Conservation (phyloP, 2,329 filamentous ascomycete genomes). For the Davidsoniella virescens region DNA sequence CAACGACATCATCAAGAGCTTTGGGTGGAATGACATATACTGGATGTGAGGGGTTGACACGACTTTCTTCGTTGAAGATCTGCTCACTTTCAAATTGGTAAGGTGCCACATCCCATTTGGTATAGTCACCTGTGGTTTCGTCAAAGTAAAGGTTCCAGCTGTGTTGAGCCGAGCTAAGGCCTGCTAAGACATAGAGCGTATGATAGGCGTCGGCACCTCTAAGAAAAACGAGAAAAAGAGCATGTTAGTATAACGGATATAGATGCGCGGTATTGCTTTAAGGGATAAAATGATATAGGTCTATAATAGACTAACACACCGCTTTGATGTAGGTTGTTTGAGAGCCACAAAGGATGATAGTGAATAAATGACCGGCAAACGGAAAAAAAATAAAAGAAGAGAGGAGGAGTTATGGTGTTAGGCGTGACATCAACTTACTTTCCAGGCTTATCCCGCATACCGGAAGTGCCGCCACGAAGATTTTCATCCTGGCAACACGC, state of each 20-base stretch:
- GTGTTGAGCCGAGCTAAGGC: conserved; percentile 70
- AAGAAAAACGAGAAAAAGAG: conserved; percentile 6
- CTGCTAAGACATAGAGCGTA: conserved; percentile 78
- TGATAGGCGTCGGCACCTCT: conserved; percentile 79
- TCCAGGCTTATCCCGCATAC: conserved; percentile 83
- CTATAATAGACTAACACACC: conserved; percentile 4
- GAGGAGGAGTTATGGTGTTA: not conserved
- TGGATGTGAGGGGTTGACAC: conserved; percentile 58
- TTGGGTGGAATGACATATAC: conserved; percentile 69
- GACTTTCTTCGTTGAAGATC: conserved; percentile 53
- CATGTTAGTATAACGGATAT: not conserved
- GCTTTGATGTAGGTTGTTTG: conserved; percentile 1
- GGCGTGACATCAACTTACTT: conserved; percentile 40
- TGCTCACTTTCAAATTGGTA: conserved; percentile 21
- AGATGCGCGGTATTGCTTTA: no score
- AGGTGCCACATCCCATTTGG: conserved; percentile 4
- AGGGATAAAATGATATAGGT: not conserved
- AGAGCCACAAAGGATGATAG: not conserved
- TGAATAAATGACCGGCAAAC: not conserved
- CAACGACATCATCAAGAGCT: conserved; percentile 45
- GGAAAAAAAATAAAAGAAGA: not conserved
- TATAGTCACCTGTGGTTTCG: conserved; percentile 6
- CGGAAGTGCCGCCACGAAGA: conserved; percentile 39
- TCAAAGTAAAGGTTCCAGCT: conserved; percentile 31
- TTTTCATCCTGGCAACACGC: conserved; percentile 66